Conservation (phyloP, 2,329 filamentous ascomycete species). For the Plenodomus biglobosus region DNA sequence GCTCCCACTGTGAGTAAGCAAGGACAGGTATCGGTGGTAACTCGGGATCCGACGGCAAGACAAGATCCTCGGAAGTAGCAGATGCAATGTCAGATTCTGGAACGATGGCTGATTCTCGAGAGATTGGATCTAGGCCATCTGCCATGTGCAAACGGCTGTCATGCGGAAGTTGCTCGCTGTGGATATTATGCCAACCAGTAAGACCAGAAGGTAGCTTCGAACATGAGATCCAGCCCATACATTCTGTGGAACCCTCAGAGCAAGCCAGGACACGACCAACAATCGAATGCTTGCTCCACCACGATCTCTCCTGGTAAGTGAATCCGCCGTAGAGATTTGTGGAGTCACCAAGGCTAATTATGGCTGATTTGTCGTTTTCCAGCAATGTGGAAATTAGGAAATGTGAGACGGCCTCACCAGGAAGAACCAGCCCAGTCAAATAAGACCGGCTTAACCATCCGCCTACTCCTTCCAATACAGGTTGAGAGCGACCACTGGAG, state of each 20-base stretch:
- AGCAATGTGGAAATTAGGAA: slow-evolving; percentile 59
- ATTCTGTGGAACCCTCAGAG: slow-evolving; percentile 49
- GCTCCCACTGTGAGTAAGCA: slow-evolving; percentile 31
- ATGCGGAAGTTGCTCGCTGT: slow-evolving; percentile 34
- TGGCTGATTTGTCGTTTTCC: slow-evolving; percentile 56
- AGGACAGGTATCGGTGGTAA: slow-evolving; percentile 18
- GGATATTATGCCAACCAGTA: slow-evolving; percentile 54
- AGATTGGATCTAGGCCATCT: slow-evolving; percentile 30
- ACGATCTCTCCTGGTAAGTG: slow-evolving; percentile 52
- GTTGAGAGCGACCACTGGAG: slow-evolving; percentile 15
- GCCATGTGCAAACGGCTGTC: slow-evolving; percentile 46
- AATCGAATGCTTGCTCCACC: slow-evolving; percentile 60
- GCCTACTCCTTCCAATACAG: slow-evolving; percentile 39
- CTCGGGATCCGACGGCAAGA: slow-evolving; percentile 40
- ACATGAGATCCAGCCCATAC: slow-evolving; percentile 59
- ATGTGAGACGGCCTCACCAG: slow-evolving; percentile 56
- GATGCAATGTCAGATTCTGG: slow-evolving; percentile 21
- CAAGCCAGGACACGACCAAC: slow-evolving; percentile 57
- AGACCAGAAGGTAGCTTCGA: slow-evolving; percentile 45
- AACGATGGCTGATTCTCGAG: slow-evolving; percentile 40
- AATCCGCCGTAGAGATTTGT: slow-evolving; percentile 60
- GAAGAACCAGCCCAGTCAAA: slow-evolving; percentile 57
- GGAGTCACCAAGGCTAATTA: slow-evolving; percentile 52
- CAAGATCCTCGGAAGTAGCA: slow-evolving; percentile 42
- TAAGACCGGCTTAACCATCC: slow-evolving; percentile 60